Evolutionary conservation across 768 basidiomycete genomes (phyloP).

Genomic region (Trametes punicea): DNA sequence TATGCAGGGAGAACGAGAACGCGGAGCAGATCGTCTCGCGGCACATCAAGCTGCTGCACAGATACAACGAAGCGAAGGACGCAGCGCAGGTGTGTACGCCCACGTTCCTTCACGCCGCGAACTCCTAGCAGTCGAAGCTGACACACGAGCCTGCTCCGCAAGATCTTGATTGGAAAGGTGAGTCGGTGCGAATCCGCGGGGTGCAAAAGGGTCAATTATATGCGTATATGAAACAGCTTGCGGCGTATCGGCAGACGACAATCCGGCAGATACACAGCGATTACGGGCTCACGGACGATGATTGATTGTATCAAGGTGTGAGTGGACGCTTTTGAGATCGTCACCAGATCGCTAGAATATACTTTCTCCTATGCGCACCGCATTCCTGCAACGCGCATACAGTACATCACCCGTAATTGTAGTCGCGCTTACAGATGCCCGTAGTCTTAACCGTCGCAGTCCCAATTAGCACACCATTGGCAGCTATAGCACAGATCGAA

Average conservation of each 20-base stretch:
- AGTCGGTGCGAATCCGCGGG: background rate
- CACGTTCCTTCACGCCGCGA: background rate
- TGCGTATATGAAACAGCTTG: slow-evolving; percentile 50
- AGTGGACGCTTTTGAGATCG: background rate
- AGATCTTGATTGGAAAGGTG: slow-evolving; percentile 81
- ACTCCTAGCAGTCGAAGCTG: too few relatives aligned
- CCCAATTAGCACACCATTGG: background rate
- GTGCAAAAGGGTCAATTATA: slow-evolving; percentile 12
- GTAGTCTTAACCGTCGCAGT: too few relatives aligned
- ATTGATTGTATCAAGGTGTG: slow-evolving; percentile 33
- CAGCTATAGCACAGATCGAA: background rate
- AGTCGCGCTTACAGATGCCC: too few relatives aligned
- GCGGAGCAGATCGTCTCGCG: slow-evolving; percentile 57
- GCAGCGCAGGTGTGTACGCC: slow-evolving; percentile 59
- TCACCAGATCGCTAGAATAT: background rate
- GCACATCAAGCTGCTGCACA: slow-evolving; percentile 71
- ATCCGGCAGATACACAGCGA: slow-evolving; percentile 74
- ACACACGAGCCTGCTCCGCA: background rate
- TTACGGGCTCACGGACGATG: slow-evolving; percentile 56
- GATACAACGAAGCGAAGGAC: slow-evolving; percentile 81
- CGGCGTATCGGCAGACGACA: slow-evolving; percentile 63
- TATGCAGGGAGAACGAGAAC: slow-evolving; percentile 39
- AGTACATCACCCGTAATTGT: too few relatives aligned
- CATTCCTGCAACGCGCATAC: too few relatives aligned
- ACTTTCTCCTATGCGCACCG: too few relatives aligned